Percentiles rank a stretch among this genome's conserved stretches.
Conservation (phyloP, 331 rosid species). For the Quercus tomentella region DNA sequence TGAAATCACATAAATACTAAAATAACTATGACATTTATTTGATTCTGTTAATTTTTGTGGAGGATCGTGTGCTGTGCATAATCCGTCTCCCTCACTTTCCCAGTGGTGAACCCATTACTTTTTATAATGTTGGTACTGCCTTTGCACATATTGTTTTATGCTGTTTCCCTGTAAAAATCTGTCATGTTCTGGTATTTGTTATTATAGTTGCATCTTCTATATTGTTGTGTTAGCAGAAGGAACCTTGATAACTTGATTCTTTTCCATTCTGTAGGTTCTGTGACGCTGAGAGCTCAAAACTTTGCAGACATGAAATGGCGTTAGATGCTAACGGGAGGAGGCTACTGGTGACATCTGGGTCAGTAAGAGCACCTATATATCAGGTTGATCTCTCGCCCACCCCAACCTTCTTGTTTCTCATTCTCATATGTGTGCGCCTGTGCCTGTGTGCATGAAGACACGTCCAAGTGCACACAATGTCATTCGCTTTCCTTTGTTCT, state of each 20-base stretch:
- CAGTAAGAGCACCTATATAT: constrained; percentile 82
- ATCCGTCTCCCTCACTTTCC: background rate
- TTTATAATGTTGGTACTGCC: background rate
- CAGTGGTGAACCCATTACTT: too few species aligned
- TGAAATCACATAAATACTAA: background rate
- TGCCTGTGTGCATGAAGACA: background rate
- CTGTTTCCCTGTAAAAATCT: background rate
- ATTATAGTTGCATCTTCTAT: background rate
- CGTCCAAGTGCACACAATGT: background rate
- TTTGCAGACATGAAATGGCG: constrained; percentile 89
- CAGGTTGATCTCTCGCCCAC: constrained; percentile 50
- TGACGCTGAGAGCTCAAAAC: constrained; percentile 51
- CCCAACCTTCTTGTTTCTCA: background rate
- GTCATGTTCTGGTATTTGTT: background rate
- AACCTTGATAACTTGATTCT: background rate
- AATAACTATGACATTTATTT: background rate
- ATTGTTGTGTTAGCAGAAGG: background rate
- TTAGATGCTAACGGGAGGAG: constrained; percentile 80
- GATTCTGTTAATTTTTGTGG: background rate
- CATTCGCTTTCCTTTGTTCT: background rate
- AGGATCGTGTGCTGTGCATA: background rate
- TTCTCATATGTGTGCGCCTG: background rate
- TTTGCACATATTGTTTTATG: background rate
- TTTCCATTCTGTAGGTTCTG: constrained; percentile 47
- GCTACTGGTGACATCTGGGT: constrained; percentile 75